Evolutionary conservation across 2,329 filamentous ascomycete species (phyloP).

Genomic region (Cephalotrichum gorgonifer): DNA sequence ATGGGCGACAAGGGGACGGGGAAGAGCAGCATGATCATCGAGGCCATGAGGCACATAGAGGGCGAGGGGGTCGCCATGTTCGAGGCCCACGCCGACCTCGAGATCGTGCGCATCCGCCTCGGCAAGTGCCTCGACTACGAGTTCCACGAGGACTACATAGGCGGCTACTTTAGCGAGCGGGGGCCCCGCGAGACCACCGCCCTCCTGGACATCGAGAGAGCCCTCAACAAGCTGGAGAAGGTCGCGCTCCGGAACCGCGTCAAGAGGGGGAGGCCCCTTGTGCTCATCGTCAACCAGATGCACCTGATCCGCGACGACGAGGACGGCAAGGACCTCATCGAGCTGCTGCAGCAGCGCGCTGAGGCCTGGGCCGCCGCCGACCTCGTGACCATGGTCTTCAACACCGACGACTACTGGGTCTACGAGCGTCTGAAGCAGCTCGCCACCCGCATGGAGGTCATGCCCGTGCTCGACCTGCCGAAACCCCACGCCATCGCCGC

Average conservation of each 20-base stretch:
- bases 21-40: constrained; percentile 91
- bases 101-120: constrained; percentile 87
- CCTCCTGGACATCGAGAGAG: constrained; percentile 87
- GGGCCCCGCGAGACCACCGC: constrained; percentile 88
- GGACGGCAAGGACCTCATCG: constrained; percentile 84
- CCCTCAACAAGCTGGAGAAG: constrained; percentile 96
- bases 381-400: constrained; percentile 86
- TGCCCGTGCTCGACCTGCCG: constrained; percentile 73
- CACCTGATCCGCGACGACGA: constrained; percentile 88
- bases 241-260: constrained; percentile 67
- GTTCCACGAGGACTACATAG: constrained; percentile 96
- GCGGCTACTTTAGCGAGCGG: constrained; percentile 87
- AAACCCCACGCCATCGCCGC: constrained; percentile 70
- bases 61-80: constrained; percentile 90
- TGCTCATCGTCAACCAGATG: constrained; percentile 91
- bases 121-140: constrained; percentile 95
- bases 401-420: constrained; percentile 97
- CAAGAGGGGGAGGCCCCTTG: constrained; percentile 55
- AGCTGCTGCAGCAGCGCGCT: constrained; percentile 88
- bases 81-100: constrained; percentile 87
- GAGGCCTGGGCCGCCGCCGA: constrained; percentile 94
- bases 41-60: constrained; percentile 87
- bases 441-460: constrained; percentile 88
- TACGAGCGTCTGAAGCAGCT: constrained; percentile 91
- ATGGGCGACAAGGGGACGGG: constrained; percentile 94